These are phyloP conservation scores for Lachancea lanzarotensis DNA, from an alignment of 805 yeast genomes.

Conservation along the genomic window DNA sequence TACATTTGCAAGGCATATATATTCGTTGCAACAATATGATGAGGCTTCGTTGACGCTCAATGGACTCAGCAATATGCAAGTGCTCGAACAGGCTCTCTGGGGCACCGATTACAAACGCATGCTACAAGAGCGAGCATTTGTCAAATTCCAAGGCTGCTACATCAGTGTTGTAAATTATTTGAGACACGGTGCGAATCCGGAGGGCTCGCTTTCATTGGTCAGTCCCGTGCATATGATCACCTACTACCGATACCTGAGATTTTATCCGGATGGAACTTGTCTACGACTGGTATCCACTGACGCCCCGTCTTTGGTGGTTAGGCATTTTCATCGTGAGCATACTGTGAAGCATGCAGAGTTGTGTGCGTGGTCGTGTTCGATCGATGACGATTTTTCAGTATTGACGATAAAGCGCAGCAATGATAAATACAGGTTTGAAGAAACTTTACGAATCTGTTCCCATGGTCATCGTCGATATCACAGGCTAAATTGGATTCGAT, in stretches of 20 bases:
- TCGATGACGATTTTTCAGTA: constrained; percentile 45
- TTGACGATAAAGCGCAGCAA: constrained; percentile 54
- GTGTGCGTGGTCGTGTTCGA: constrained; percentile 54
- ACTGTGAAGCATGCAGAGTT: constrained; percentile 33
- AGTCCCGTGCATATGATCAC: constrained; percentile 80
- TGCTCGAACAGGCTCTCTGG: constrained; percentile 37
- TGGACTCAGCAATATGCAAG: constrained; percentile 32
- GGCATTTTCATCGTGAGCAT: constrained; percentile 37
- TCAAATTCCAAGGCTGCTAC: constrained; percentile 72
- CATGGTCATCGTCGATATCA: constrained; percentile 61
- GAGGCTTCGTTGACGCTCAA: constrained; percentile 36
- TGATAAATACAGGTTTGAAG: constrained; percentile 54
- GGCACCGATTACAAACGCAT: constrained; percentile 34
- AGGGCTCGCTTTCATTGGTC: constrained; percentile 57
- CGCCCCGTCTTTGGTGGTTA: constrained; percentile 66
- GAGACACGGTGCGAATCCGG: constrained; percentile 72
- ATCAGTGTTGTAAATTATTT: constrained; percentile 79
- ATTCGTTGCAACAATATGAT: constrained; percentile 49
- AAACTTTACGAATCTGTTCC: constrained; percentile 51
- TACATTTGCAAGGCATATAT: constrained; percentile 43
- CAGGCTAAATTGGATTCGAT: constrained; percentile 64
- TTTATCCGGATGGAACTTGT: constrained; percentile 72
- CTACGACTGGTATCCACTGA: constrained; percentile 61
- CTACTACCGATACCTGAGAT: constrained; percentile 78
- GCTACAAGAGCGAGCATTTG: constrained; percentile 57